Conservation (phyloP, 2,329 filamentous ascomycete genomes). For the Septoria petroselini region DNA sequence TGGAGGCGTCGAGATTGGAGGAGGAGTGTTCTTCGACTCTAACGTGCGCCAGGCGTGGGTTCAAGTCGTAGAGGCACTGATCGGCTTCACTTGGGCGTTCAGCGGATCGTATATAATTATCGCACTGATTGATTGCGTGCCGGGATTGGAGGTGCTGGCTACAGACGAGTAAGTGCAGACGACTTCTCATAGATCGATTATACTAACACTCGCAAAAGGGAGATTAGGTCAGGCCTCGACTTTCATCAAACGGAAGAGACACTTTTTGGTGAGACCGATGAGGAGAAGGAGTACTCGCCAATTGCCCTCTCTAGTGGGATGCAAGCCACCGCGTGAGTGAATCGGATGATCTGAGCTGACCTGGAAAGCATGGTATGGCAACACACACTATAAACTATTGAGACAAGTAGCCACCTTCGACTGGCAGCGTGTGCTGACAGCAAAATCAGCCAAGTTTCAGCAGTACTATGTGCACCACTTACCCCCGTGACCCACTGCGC, state of each 20-base stretch:
- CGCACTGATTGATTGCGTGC: constrained; percentile 53
- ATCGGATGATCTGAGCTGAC: too few relatives aligned
- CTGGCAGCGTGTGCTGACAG: constrained; percentile 21
- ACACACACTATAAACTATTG: constrained; percentile 4
- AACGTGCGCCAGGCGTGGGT: constrained; percentile 51
- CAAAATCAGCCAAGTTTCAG: constrained; percentile 1
- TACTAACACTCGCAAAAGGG: constrained; percentile 8
- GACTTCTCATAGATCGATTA: background rate
- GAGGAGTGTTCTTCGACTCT: constrained; percentile 54
- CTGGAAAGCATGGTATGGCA: too few relatives aligned
- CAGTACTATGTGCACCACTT: background rate
- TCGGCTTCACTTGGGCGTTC: constrained; percentile 54
- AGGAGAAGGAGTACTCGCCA: constrained; percentile 18
- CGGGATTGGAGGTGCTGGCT: constrained; percentile 53
- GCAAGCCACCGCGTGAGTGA: background rate
- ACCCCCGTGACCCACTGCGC: constrained; percentile 27
- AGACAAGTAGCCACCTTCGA: constrained; percentile 25
- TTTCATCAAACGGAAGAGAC: constrained; percentile 19
- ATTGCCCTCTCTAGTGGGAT: constrained; percentile 1
- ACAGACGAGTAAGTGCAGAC: constrained; percentile 48
- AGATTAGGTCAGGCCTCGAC: constrained; percentile 14
- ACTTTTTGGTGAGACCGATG: constrained; percentile 13
- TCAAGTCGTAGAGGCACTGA: constrained; percentile 51
- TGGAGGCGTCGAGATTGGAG: constrained; percentile 50
- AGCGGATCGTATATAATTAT: constrained; percentile 49